These are phyloP conservation scores for Aspergillus versicolor DNA, from an alignment of 2,329 filamentous ascomycete genomes.

Conservation along the genomic window DNA sequence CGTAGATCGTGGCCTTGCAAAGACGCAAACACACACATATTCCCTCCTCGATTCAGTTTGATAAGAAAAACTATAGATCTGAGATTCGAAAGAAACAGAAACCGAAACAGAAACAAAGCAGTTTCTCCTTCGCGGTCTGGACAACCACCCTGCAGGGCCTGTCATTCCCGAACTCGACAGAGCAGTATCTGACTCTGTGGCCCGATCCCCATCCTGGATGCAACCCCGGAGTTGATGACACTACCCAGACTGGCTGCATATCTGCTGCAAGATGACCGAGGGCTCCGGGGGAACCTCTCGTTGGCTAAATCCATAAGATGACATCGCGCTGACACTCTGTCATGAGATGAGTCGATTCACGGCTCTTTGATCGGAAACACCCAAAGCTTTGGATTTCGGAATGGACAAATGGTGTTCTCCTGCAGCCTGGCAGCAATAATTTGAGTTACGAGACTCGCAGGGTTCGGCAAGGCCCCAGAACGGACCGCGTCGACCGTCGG, in stretches of 20 bases:
- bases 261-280: slow-evolving; percentile 18
- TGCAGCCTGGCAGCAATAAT: background rate
- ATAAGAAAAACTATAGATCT: slow-evolving; percentile 4
- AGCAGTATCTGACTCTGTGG: background rate
- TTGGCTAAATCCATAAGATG: slow-evolving; percentile 5
- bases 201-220: background rate
- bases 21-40: background rate
- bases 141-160: slow-evolving; percentile 8
- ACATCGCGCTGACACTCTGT: background rate
- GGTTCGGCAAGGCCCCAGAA: slow-evolving; percentile 20
- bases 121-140: background rate
- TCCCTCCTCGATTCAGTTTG: background rate
- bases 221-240: slow-evolving; percentile 15
- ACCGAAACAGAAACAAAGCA: background rate
- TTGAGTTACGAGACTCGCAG: background rate
- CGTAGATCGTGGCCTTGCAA: background rate
- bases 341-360: background rate
- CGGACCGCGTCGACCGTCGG: slow-evolving; percentile 18
- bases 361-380: background rate
- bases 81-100: background rate
- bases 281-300: slow-evolving; percentile 6
- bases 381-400: background rate
- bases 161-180: background rate
- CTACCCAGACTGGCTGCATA: slow-evolving; percentile 17
- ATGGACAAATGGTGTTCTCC: background rate